Evolutionary conservation across 495 filamentous ascomycete genomes (phyloP).

Genomic region (Cercophora sp.): DNA sequence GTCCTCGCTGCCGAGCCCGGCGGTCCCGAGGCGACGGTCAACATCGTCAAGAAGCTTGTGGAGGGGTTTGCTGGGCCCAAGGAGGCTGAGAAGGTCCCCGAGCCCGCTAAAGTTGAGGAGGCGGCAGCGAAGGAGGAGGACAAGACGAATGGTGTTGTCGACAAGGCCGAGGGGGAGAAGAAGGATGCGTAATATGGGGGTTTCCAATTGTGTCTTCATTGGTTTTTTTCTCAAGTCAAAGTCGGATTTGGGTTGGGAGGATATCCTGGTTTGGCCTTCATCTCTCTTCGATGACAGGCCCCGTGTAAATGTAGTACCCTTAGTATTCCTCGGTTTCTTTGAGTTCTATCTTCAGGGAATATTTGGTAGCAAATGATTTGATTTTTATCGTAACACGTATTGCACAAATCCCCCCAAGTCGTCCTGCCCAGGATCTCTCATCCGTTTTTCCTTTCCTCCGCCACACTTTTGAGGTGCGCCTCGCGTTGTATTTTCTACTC

Average conservation of each 20-base stretch:
- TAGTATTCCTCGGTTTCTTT: no score
- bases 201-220: no score
- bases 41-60: slow-evolving; percentile 52
- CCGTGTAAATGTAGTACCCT: slow-evolving; percentile 10
- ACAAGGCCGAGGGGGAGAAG: slow-evolving; percentile 15
- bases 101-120: slow-evolving; percentile 11
- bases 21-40: slow-evolving; percentile 56
- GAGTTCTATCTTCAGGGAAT: neutral
- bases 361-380: no score
- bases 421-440: no score
- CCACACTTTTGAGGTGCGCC: no score
- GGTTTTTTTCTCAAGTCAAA: no score
- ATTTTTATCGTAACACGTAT: no score
- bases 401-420: no score
- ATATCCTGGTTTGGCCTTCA: neutral
- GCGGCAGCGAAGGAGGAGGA: slow-evolving; percentile 16
- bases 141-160: slow-evolving; percentile 4
- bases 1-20: slow-evolving; percentile 59
- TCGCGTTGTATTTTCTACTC: no score
- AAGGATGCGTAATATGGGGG: slow-evolving; percentile 22
- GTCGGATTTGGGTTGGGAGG: neutral
- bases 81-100: slow-evolving; percentile 10
- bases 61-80: slow-evolving; percentile 26
- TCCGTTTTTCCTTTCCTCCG: no score
- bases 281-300: no score